phyloP scores from a whole-genome alignment of 2,329 filamentous ascomycete species.

The Sordariomycetes sp. region DNA sequence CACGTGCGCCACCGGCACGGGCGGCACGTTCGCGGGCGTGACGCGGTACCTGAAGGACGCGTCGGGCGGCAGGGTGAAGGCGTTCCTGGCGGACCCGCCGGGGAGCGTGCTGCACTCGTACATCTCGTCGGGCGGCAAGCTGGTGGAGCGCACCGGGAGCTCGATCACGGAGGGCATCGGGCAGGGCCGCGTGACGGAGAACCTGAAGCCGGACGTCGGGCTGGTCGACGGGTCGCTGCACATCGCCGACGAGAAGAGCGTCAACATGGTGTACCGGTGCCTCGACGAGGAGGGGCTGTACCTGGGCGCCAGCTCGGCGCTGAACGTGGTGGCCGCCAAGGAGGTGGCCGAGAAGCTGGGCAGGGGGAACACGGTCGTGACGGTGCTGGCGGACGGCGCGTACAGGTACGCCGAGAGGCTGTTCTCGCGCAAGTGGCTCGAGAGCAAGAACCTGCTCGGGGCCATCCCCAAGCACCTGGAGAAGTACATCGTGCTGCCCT shows the following conservation, averaged over 20 bases:
- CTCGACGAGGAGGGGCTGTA: slow-evolving; percentile 94
- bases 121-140: slow-evolving; percentile 71
- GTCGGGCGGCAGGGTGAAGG: slow-evolving; percentile 68
- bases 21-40: slow-evolving; percentile 78
- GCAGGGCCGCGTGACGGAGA: slow-evolving; percentile 93
- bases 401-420: slow-evolving; percentile 91
- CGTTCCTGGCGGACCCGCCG: slow-evolving; percentile 86
- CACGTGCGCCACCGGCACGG: slow-evolving; percentile 89
- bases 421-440: slow-evolving; percentile 86
- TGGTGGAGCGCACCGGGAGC: slow-evolving; percentile 70
- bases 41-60: slow-evolving; percentile 83
- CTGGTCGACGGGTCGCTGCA: slow-evolving; percentile 75
- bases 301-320: slow-evolving; percentile 80
- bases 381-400: slow-evolving; percentile 90
- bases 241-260: slow-evolving; percentile 86
- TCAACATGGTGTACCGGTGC: slow-evolving; percentile 95
- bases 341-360: slow-evolving; percentile 88
- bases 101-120: slow-evolving; percentile 91
- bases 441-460: slow-evolving; percentile 69
- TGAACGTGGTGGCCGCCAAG: slow-evolving; percentile 93
- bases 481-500: slow-evolving; percentile 92
- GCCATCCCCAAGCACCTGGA: slow-evolving; percentile 77
- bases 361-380: slow-evolving; percentile 82
- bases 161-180: slow-evolving; percentile 98
- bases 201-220: slow-evolving; percentile 74